Conservation (phyloP, 2,329 filamentous ascomycete species). For the Coniochaeta sp. region DNA sequence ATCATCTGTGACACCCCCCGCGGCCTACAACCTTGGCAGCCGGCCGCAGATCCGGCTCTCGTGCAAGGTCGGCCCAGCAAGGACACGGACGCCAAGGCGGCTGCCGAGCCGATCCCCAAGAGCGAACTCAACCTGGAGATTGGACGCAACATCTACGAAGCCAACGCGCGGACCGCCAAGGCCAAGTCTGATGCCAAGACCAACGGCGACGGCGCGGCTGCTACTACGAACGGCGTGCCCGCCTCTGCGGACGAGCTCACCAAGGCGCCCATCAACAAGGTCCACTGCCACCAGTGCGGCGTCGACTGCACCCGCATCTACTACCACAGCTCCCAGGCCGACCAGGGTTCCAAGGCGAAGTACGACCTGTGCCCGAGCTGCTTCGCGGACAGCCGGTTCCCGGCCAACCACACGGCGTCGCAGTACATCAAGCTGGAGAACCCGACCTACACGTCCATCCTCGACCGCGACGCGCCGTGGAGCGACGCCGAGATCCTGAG, state of each 20-base stretch:
- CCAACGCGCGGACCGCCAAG: slow-evolving; percentile 70
- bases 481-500: slow-evolving; percentile 83
- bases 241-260: slow-evolving; percentile 51
- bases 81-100: slow-evolving; percentile 69
- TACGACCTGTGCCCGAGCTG: slow-evolving; percentile 90
- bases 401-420: slow-evolving; percentile 66
- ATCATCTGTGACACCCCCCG: slow-evolving; percentile 93
- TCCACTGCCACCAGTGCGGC: slow-evolving; percentile 86
- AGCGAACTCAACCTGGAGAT: slow-evolving; percentile 86
- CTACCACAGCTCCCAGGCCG: slow-evolving; percentile 50
- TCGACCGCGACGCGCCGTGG: slow-evolving; percentile 84
- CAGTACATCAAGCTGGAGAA: slow-evolving; percentile 91
- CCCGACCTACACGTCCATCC: slow-evolving; percentile 67
- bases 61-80: slow-evolving; percentile 51
- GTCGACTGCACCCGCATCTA: slow-evolving; percentile 72
- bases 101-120: slow-evolving; percentile 60
- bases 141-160: slow-evolving; percentile 91
- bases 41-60: slow-evolving; percentile 66
- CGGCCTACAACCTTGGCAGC: slow-evolving; percentile 91
- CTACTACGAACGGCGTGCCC: slow-evolving; percentile 61
- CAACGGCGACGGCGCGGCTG: slow-evolving; percentile 65
- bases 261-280: slow-evolving; percentile 59
- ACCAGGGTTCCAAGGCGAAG: slow-evolving; percentile 59
- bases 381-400: slow-evolving; percentile 77
- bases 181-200: slow-evolving; percentile 63